Evolutionary conservation across 495 filamentous ascomycete genomes (phyloP), one percentile per base, ranked within the genome.

Genomic region (Cladorrhinum samala): DNA sequence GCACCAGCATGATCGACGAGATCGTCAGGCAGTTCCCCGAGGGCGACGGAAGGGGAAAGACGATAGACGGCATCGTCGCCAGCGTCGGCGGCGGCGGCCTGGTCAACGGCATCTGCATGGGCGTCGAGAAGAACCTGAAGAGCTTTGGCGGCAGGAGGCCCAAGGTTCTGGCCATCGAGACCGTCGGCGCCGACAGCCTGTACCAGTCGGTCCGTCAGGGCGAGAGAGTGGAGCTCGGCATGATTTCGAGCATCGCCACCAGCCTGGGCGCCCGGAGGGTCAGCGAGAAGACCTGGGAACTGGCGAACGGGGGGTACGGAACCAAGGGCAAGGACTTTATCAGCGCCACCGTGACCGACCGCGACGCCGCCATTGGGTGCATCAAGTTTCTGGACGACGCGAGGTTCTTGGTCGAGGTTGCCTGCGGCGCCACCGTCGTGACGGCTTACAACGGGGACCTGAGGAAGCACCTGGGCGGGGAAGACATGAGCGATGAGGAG

Each of bases 71-170:
- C 7, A 68, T 98, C 2, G 77, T 95, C 9, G 94, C 88, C 65
- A 86, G 77, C 56, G 89, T 96, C 42, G 93, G 92, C 9, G 93
- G 93, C 13, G 93, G 93, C 3, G 93, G 93, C 1, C 70, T 98
- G 39, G 75, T 96, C 33, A 85, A 84, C 53, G 92, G 92, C 1
- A 60, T 96, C 6, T 80, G 89, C 64, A 72, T 83, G 65, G 91
- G 89, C 8, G 64, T 96, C 8, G 81, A 87, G 54, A 54, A 62
- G 24, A 68, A 76, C 61, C 62, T 70, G 13, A 57, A 65, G 25
- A 30, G 53, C 13, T 52, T 65, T 16, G 61, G 54, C 47, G 56
- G 63, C 57, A 17, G 19, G 2, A 52, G 62, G 45, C 78, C 83
- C 1, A 70, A 75, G 24, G 80, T 96, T 9, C 61, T 96, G 20